Conservation (phyloP, 768 basidiomycete genomes). For the Lyophyllum atratum region DNA sequence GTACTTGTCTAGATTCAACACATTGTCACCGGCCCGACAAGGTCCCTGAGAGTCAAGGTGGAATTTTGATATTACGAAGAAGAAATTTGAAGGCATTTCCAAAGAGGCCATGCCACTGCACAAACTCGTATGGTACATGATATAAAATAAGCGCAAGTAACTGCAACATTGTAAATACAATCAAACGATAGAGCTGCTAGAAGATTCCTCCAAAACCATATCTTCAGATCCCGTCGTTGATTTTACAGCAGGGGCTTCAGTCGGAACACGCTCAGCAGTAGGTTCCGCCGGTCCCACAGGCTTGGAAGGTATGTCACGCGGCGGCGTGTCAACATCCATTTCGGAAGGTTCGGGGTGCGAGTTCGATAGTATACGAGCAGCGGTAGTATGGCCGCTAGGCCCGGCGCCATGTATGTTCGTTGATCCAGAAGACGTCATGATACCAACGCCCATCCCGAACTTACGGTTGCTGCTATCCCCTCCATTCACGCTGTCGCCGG, state of each 20-base stretch:
- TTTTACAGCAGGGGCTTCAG: constrained; percentile 5
- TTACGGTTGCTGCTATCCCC: constrained; percentile 48
- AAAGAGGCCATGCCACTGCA: too few species aligned
- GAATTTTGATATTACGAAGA: too few species aligned
- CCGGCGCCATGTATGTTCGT: constrained; percentile 70
- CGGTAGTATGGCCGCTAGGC: constrained; percentile 70
- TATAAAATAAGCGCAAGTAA: background rate
- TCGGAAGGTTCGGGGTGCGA: constrained; percentile 23
- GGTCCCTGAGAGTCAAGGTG: too few species aligned
- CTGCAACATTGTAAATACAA: background rate
- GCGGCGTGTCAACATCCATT: constrained; percentile 48
- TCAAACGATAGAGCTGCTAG: constrained; percentile 9
- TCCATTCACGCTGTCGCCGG: constrained; percentile 50
- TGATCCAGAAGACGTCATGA: constrained; percentile 60
- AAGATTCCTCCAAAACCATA: constrained; percentile 23
- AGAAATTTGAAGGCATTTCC: too few species aligned
- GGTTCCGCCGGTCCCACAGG: background rate
- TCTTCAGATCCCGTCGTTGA: constrained; percentile 13
- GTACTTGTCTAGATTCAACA: too few species aligned
- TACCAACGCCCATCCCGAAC: constrained; percentile 71
- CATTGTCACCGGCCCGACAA: too few species aligned
- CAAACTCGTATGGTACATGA: background rate
- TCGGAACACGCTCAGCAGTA: background rate
- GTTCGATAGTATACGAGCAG: constrained; percentile 43
- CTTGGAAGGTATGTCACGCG: constrained; percentile 21